Percentiles rank a stretch among this genome's conserved stretches.
phyloP scores from a whole-genome alignment of 495 filamentous ascomycete genomes.

The Aspergillus baeticus region DNA sequence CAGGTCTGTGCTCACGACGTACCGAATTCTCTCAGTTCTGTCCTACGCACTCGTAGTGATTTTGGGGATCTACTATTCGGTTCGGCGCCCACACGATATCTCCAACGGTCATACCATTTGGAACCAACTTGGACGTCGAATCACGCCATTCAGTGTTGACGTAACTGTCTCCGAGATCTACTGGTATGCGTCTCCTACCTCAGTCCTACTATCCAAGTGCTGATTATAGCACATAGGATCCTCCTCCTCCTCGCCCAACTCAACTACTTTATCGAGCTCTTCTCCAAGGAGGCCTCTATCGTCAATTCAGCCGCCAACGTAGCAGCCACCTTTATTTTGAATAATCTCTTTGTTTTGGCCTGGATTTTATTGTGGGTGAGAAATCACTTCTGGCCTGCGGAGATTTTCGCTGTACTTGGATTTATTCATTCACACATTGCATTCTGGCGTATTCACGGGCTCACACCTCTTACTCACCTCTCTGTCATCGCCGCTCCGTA shows the following conservation, averaged over 20 bases:
- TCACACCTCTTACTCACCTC: conserved; percentile 69
- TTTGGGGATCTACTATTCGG: conserved; percentile 66
- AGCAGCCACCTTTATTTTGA: conserved; percentile 79
- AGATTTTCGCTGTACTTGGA: conserved; percentile 74
- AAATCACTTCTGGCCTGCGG: conserved; percentile 66
- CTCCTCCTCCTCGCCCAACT: conserved; percentile 71
- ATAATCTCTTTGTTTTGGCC: conserved; percentile 74
- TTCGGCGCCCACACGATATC: conserved; percentile 60
- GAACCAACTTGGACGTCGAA: conserved; percentile 62
- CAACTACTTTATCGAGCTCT: conserved; percentile 74
- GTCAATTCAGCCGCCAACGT: conserved; percentile 72
- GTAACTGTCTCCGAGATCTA: conserved; percentile 69
- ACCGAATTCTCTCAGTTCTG: conserved; percentile 68
- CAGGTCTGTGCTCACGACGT: conserved; percentile 45
- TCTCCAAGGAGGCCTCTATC: conserved; percentile 55
- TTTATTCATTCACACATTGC: conserved; percentile 72
- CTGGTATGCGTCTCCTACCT: conserved; percentile 52
- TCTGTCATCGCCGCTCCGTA: conserved; percentile 73
- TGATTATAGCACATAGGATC: conserved; percentile 50
- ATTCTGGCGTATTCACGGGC: conserved; percentile 74
- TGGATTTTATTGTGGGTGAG: conserved; percentile 83
- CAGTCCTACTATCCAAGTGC: neutral
- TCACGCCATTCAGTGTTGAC: conserved; percentile 75
- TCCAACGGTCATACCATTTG: conserved; percentile 59
- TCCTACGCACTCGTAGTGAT: conserved; percentile 71